Evolutionary conservation across 108 stramenopile species (phyloP).

Genomic region (Pseudonitzschia multistriata): DNA sequence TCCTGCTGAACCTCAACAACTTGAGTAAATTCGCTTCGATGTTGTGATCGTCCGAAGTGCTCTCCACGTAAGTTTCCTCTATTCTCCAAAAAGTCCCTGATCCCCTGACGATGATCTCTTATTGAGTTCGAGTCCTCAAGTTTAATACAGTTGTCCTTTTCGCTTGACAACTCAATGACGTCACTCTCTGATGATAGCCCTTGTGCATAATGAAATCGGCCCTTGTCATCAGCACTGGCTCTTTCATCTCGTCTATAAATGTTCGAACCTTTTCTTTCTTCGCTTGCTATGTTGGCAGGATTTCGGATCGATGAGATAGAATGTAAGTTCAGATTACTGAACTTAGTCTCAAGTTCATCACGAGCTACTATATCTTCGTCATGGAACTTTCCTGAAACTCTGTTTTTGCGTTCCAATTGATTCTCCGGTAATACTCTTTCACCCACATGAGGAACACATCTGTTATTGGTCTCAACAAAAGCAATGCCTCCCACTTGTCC

Average conservation of each 20-base stretch:
- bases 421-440: background rate
- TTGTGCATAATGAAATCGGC: background rate
- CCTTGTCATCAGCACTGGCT: background rate
- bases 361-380: background rate
- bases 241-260: background rate
- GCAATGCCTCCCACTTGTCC: background rate
- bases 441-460: background rate
- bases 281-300: background rate
- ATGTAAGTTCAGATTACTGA: background rate
- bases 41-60: background rate
- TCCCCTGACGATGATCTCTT: background rate
- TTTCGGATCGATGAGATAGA: background rate
- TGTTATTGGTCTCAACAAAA: background rate
- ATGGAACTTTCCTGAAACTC: too few species aligned
- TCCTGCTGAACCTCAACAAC: too few species aligned
- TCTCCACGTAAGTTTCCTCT: background rate
- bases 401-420: background rate
- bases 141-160: background rate
- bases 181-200: background rate
- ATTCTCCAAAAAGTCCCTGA: constrained; percentile 1
- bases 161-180: background rate
- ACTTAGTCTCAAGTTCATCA: background rate
- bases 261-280: background rate
- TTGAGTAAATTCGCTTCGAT: background rate
- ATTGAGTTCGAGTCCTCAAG: background rate